These are phyloP conservation scores for Somion occarium DNA, from an alignment of 1,284 basidiomycete species.

Conservation along the genomic window DNA sequence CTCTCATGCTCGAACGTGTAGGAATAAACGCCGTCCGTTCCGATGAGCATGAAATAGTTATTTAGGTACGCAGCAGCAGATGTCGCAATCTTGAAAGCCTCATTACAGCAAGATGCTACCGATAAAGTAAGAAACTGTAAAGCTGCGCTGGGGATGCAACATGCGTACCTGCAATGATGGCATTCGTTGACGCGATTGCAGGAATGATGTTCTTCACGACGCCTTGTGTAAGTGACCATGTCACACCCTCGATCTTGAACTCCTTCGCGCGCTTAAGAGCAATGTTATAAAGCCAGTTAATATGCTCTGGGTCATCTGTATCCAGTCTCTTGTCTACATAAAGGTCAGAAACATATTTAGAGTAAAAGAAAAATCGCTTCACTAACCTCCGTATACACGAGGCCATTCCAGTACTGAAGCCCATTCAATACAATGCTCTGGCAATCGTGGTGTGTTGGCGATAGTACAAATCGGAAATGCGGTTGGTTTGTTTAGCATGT, in stretches of 20 bases:
- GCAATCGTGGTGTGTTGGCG: slow-evolving; percentile 95
- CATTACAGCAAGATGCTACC: slow-evolving; percentile 96
- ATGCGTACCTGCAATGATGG: slow-evolving; percentile 89
- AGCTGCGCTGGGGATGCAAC: neutral
- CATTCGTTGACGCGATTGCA: slow-evolving; percentile 95
- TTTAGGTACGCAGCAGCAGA: slow-evolving; percentile 91
- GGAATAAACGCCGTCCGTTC: slow-evolving; percentile 95
- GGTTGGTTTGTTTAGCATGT: slow-evolving; percentile 97
- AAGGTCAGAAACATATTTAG: neutral
- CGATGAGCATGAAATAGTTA: slow-evolving; percentile 98
- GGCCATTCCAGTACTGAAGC: slow-evolving; percentile 99
- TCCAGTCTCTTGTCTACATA: slow-evolving; percentile 95
- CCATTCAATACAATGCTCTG: slow-evolving; percentile 99
- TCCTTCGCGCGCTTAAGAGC: slow-evolving; percentile 82
- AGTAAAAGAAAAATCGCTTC: neutral
- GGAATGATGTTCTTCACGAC: slow-evolving; percentile 99
- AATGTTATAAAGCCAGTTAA: slow-evolving; percentile 86
- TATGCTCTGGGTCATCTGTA: slow-evolving; percentile 96
- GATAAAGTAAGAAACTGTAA: too few relatives aligned
- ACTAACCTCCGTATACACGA: slow-evolving; percentile 76
- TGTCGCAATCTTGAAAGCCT: slow-evolving; percentile 98
- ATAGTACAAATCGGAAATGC: slow-evolving; percentile 99
- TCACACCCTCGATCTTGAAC: slow-evolving; percentile 97
- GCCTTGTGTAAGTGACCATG: slow-evolving; percentile 96
- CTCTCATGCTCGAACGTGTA: slow-evolving; percentile 97